Evolutionary conservation across 2,329 filamentous ascomycete genomes (phyloP).

Genomic region (Neopestalotiopsis rosae): DNA sequence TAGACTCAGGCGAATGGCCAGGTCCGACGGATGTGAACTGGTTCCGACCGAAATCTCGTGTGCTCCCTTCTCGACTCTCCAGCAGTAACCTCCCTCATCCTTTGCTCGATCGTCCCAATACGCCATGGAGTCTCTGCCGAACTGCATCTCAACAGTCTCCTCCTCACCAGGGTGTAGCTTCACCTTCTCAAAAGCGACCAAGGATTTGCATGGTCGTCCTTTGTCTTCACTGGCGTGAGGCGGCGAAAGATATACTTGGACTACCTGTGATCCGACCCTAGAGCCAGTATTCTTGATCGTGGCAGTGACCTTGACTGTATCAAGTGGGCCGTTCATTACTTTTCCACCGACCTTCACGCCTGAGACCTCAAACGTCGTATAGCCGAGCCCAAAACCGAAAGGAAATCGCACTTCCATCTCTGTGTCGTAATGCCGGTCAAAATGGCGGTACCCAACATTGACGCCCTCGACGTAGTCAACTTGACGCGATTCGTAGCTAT

Average conservation of each 20-base stretch:
- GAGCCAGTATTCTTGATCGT: not conserved
- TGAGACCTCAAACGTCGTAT: constrained; percentile 66
- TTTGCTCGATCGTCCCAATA: constrained; percentile 6
- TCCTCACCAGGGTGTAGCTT: not conserved
- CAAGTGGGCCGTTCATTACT: not conserved
- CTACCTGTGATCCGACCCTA: not conserved
- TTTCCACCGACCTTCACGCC: not conserved
- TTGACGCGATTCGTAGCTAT: constrained; percentile 63
- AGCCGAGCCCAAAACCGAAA: constrained; percentile 84
- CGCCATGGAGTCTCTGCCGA: not conserved
- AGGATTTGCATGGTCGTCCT: not conserved
- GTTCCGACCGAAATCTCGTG: constrained; percentile 1
- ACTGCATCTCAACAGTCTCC: not conserved
- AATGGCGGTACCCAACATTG: constrained; percentile 89
- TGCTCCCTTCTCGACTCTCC: constrained; percentile 3
- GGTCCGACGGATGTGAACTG: not conserved
- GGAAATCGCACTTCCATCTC: constrained; percentile 76
- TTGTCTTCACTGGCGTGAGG: not conserved
- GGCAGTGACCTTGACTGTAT: not conserved
- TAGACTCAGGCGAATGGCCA: not conserved
- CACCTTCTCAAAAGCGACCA: constrained; percentile 12
- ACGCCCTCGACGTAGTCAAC: constrained; percentile 82
- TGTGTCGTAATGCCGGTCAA: constrained; percentile 65
- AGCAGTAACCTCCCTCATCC: constrained; percentile 9
- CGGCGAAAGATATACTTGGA: constrained; percentile 1